Base-by-base conservation (phyloP, 2,329 filamentous ascomycete species). In the Monilinia aucupariae region DNA sequence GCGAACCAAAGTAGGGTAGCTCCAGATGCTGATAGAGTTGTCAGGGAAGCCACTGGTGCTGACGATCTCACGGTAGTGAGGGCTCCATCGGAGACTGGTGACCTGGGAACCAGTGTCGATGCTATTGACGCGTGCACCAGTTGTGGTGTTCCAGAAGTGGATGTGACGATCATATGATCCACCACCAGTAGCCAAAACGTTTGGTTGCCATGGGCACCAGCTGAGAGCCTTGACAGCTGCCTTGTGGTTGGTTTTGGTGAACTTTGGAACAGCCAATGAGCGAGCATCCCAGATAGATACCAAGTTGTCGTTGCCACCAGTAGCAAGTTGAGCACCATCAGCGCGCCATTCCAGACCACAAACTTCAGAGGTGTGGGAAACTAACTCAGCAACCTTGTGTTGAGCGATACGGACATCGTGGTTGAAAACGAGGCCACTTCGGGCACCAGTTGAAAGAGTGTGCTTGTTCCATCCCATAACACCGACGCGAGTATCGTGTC, bases 381-480 rank as follows among this genome's bases (percentile, higher is more conserved):
- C 89, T 54, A 99, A 90, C 81, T 97, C 93, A 54, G 94, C 94
- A 67, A 96, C 86, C 83, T 99, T 99, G 88, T 99, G 94, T 76
- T 97, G 88, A 63, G 93, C 92, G 69, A 99, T 88, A 75, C 94
- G 93, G 68, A 99, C 94, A 75, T 99, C 94, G 78, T 99, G 94
- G 84, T 99, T 99, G 86, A 86, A 97, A 71, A 99, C 92, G 52
- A 97, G 88, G 30, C 94, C 94, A 69, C 90, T 96, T 74, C 94
- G 90, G 63, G 94, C 91, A 69, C 94, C 94, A 27, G 93, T 97
- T 47, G 94, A 97, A 59, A 99, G 84, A 64, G 96, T 86, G 78
- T 97, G 94, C 85, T 97, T 97, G 83, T 91, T 96, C 94, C 94
- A 99, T 73, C 92, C 91, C 92, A 97, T 97, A 68, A 96, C 93